Base-by-base conservation (phyloP, 805 yeast species). In the Sungouiozyma ichnusensis region DNA sequence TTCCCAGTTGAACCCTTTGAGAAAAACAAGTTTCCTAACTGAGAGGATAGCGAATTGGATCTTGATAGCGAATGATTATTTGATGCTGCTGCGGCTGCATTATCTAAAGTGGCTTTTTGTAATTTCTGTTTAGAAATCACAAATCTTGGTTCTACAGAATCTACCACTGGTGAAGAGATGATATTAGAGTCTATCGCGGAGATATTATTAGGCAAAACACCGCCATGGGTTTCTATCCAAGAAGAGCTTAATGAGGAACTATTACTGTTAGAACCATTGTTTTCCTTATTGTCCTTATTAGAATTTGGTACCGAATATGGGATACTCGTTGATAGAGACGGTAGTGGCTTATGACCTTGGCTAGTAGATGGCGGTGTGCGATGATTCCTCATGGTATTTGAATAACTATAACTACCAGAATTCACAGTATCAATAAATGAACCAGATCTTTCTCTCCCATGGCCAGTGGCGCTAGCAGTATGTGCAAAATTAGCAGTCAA, bases 81-180 rank as follows among this genome's bases (percentile, higher is more conserved):
- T 35, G 32, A 36, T 15, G 8, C 16, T 11, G 39, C 33, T 16
- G 18, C 27, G 14, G 37, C 20, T 15, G 54, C 46, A 44, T 53
- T 57, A 36, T 55, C 55, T 38, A 38, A 41, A 2, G 62, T 49
- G 3, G 56, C 49, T 40, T 55, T 60, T 39, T 61, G 64, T 11
- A 62, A 46, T 42, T 83, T 74, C 46, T 81, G 92, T 53, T 85
- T 77, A 9, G 94, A 83, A 33, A 87, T 81, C 39, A 87, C 77
- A 56, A 87, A 86, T 35, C 95, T 71, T 14, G 94, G 83, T 56
- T 86, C 96, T n/a, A 87, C 78, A 27, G 77, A 71, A 14, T 71
- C 67, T 4, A 82, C 82, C 40, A 71, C 74, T 3, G 92, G 92
- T 0, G 88, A 81, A 41, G 77, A 78, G 43, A 83, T 76, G 45